Percentiles rank a stretch among this genome's conserved stretches.
Evolutionary conservation across 352 stramenopile genomes (phyloP).

Genomic region (Pythium plurisporium): DNA sequence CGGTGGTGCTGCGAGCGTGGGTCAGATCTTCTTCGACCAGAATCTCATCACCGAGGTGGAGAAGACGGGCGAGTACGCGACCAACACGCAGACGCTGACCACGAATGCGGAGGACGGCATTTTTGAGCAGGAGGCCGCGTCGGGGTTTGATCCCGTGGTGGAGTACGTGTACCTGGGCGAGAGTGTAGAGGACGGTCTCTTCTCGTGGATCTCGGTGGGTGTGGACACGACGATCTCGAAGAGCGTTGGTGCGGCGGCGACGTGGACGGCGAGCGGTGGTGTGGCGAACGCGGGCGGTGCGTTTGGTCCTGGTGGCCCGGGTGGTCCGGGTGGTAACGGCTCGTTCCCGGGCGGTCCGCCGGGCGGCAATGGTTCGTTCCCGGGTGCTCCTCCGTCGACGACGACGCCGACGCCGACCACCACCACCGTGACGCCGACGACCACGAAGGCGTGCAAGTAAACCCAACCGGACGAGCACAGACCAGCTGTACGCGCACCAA

Average conservation of each 20-base stretch:
- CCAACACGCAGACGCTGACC: conserved; percentile 28
- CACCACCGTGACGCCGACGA: too few relatives aligned
- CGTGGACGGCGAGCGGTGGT: conserved; percentile 9
- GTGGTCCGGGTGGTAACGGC: not conserved
- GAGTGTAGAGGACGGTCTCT: conserved; percentile 24
- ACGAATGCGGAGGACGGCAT: conserved; percentile 25
- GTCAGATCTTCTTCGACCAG: conserved; percentile 22
- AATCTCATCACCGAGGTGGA: conserved; percentile 6
- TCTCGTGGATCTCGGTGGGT: conserved; percentile 37
- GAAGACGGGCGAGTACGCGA: conserved; percentile 1
- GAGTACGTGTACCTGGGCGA: conserved; percentile 34
- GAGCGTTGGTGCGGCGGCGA: conserved; percentile 24
- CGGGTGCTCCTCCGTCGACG: not conserved
- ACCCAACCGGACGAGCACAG: too few relatives aligned
- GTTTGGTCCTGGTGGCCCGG: not conserved
- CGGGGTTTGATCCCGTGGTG: conserved; percentile 33
- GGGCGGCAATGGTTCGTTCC: not conserved
- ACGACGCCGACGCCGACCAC: too few relatives aligned
- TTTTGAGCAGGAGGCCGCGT: conserved; percentile 20
- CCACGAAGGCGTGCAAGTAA: too few relatives aligned
- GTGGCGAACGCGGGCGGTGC: not conserved
- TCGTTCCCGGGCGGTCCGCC: not conserved
- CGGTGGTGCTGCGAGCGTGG: not conserved
- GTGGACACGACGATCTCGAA: conserved; percentile 26
- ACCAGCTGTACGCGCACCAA: too few relatives aligned